phyloP scores from a whole-genome alignment of 176 grass and related monocot genomes.

The Oryza brachyantha region DNA sequence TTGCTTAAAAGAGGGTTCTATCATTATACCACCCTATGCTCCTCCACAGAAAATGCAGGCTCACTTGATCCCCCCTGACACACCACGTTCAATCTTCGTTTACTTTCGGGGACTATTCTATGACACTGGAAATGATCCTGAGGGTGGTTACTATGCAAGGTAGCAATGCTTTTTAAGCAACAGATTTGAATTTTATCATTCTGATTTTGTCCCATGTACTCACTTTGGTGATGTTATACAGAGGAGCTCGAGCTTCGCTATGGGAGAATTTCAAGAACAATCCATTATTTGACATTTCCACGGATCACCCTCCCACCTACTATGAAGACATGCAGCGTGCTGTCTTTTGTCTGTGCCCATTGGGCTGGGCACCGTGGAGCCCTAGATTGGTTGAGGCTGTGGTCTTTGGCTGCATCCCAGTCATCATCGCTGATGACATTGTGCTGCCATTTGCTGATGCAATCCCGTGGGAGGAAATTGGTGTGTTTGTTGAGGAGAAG shows the following conservation, averaged over 20 bases:
- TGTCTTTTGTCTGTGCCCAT: conserved; percentile 86
- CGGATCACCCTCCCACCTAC: conserved; percentile 86
- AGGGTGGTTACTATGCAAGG: conserved; percentile 96
- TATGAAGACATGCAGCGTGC: conserved; percentile 97
- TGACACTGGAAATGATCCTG: conserved; percentile 91
- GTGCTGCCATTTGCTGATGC: conserved; percentile 94
- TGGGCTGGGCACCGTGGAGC: conserved; percentile 99
- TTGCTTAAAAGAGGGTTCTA: conserved; percentile 90
- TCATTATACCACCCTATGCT: conserved; percentile 88
- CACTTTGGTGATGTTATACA: conserved; percentile 32
- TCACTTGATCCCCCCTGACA: conserved; percentile 80
- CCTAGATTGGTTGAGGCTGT: conserved; percentile 90
- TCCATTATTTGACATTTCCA: conserved; percentile 88
- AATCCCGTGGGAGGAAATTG: conserved; percentile 94
- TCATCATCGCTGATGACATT: conserved; percentile 92
- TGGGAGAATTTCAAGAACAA: conserved; percentile 99
- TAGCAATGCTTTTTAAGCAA: conserved; percentile 25
- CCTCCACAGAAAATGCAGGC: conserved; percentile 98
- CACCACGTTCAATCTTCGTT: conserved; percentile 90
- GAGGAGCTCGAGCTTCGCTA: conserved; percentile 79
- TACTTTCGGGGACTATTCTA: conserved; percentile 95
- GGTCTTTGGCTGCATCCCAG: conserved; percentile 91
- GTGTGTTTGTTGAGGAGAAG: conserved; percentile 86
- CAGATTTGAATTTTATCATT: background rate
- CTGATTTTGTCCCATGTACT: conserved; percentile 25